Base-by-base conservation (phyloP, 2,329 filamentous ascomycete genomes). In the Exophiala sp. region DNA sequence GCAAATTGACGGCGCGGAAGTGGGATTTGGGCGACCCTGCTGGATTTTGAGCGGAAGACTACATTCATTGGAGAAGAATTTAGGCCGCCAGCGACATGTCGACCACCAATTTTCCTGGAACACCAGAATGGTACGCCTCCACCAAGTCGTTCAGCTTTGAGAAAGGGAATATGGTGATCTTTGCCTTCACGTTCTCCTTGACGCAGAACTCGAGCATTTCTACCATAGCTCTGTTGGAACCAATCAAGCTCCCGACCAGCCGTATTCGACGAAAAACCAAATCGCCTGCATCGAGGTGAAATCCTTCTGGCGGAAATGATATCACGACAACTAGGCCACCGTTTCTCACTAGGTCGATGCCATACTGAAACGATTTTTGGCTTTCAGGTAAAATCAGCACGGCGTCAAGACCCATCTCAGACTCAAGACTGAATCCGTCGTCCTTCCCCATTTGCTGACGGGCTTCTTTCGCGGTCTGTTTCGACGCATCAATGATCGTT, bases 11-110 rank as follows among this genome's bases (percentile, higher is more conserved):
- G 6, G 71, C 75, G 1, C 64, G 75, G 47, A 76, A 76, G 61
- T 75, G 72, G 68, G 75, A 78, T 62, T 58, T 77, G 47, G 75
- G 68, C 3, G 71, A 73, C 1, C 73, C 75, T 54, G 69, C 70
- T 42, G 68, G 73, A 45, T 62, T 69, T 44, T 65, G 58, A 60
- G 33, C 12, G 16, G 12, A 10, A 16, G 5, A 5, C 5, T 29
- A 3, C 24, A 29, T 29, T 29, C 24, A 29, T 8, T 29, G 24
- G 24, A 29, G 4, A 29, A 3, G 38, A 20, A n/a, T n/a, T n/a
- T n/a, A n/a, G n/a, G n/a, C n/a, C n/a, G n/a, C n/a, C n/a, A n/a
- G n/a, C n/a, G n/a, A n/a, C n/a, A n/a, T n/a, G n/a, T n/a, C n/a
- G n/a, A n/a, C n/a, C n/a, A n/a, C n/a, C n/a, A n/a, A n/a, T n/a